Base-by-base conservation (phyloP, 2,329 filamentous ascomycete species). In the Phyllosticta citrichinensis region DNA sequence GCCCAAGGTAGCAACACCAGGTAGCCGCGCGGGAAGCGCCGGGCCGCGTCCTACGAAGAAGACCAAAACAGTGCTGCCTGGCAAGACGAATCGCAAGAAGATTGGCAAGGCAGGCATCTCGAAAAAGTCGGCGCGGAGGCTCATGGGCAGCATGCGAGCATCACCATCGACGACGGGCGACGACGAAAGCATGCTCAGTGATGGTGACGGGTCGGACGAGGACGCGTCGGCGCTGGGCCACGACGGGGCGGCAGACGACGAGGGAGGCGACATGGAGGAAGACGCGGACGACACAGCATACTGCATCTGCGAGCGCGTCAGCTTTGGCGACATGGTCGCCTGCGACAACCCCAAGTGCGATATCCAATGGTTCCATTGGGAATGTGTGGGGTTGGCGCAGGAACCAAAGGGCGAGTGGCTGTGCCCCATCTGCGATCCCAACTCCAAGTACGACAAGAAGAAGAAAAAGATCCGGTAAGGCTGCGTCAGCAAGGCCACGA, bases 321-420 rank as follows among this genome's bases (percentile, higher is more conserved):
- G 87, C 73, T 91, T 89, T 69, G 89, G 89, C 63, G 87, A 93
- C 69, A 94, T 94, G 89, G 89, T 94, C 64, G 89, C 88, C 30
- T 94, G 89, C 76, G 89, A 94, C 77, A 93, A 93, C 72, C 85
- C 88, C 62, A 81, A 86, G 65, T 94, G 89, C 74, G 85, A 86
- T 55, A 89, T 84, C 69, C 89, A 94, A 75, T 94, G 89, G 89
- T 94, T 94, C 73, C 89, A 94, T 75, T 94, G 89, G 87, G 85
- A 75, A 62, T 81, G 79, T 64, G 77, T 80, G 56, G 76, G 76
- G 27, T 74, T 81, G 64, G 78, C 77, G 63, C 73, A 77, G 66
- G 77, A 80, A 68, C 79, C 79, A 3, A 70, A 74, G 60, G 78
- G 78, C 14, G 77, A 80, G 64, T 81, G 79, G 79, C 70, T 81